These are phyloP conservation scores for Pseudoturritis turrita DNA, from an alignment of 345 rosid genomes.

Conservation along the genomic window DNA sequence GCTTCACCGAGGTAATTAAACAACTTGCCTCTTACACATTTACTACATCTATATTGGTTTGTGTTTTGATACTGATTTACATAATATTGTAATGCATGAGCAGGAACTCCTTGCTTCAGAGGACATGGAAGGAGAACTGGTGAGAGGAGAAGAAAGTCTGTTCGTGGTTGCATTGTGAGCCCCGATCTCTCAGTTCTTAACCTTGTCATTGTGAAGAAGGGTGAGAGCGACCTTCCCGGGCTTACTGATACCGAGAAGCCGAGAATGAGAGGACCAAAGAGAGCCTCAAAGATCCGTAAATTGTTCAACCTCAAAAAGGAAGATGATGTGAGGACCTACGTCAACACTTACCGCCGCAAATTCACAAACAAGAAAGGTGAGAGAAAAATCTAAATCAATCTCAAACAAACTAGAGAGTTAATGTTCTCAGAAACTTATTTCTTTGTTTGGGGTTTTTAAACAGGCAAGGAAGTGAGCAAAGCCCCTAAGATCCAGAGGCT, in stretches of 20 bases:
- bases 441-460: neutral
- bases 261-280: constrained; percentile 84
- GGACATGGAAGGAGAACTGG: constrained; percentile 75
- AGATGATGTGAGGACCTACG: constrained; percentile 76
- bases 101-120: constrained; percentile 78
- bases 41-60: neutral
- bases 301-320: constrained; percentile 70
- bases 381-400: neutral
- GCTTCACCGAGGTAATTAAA: constrained; percentile 51
- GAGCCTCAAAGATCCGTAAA: constrained; percentile 76
- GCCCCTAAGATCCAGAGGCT: constrained; percentile 90
- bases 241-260: constrained; percentile 70
- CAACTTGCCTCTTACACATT: neutral
- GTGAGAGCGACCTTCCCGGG: constrained; percentile 74
- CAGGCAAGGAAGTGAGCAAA: constrained; percentile 86
- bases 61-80: neutral
- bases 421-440: neutral
- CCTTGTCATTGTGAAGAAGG: constrained; percentile 77
- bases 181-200: constrained; percentile 75
- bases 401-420: neutral
- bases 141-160: constrained; percentile 82
- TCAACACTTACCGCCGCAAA: constrained; percentile 75
- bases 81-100: neutral
- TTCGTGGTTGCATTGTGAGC: constrained; percentile 86
- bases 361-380: constrained; percentile 58